A percentile compares a stretch with the other conserved stretches of the same genome.
Evolutionary conservation across 805 yeast genomes (phyloP).

Genomic region (Saccharomycopsis fermentans): DNA sequence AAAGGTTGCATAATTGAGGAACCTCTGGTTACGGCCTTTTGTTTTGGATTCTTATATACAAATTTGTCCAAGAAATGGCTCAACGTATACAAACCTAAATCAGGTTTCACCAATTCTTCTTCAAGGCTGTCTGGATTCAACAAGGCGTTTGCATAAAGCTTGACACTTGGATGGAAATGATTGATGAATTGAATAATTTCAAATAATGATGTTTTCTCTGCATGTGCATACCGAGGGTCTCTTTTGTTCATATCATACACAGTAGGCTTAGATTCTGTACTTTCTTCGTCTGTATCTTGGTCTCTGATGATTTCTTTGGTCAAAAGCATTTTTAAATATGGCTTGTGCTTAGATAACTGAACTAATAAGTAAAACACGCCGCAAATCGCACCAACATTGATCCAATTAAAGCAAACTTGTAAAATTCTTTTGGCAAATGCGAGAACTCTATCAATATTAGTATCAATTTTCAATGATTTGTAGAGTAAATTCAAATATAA

Average conservation of each 20-base stretch:
- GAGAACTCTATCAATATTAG: conserved; percentile 50
- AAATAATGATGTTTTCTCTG: conserved; percentile 76
- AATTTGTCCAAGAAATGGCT: conserved; percentile 91
- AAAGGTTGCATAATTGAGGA: conserved; percentile 96
- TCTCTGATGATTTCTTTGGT: conserved; percentile 37
- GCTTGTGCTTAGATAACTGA: conserved; percentile 54
- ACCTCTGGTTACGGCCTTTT: conserved; percentile 65
- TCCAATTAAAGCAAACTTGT: conserved; percentile 79
- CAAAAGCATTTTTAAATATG: conserved; percentile 57
- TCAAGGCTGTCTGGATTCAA: conserved; percentile 23
- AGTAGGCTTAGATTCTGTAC: conserved; percentile 14
- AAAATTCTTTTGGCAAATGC: conserved; percentile 88
- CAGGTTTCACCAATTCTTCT: conserved; percentile 58
- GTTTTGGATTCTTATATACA: conserved; percentile 87
- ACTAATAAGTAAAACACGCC: conserved; percentile 71
- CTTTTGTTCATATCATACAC: conserved; percentile 77
- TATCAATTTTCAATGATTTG: conserved; percentile 72
- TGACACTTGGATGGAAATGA: conserved; percentile 90
- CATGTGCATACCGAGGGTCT: conserved; percentile 89
- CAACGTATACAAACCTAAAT: conserved; percentile 77
- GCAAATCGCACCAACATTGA: conserved; percentile 76
- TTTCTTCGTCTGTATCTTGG: conserved; percentile 19
- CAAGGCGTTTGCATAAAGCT: conserved; percentile 63
- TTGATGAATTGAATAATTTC: conserved; percentile 62
- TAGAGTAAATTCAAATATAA: conserved; percentile 79